Evolutionary conservation across 805 yeast species (phyloP).

Genomic region (Candida maesae): DNA sequence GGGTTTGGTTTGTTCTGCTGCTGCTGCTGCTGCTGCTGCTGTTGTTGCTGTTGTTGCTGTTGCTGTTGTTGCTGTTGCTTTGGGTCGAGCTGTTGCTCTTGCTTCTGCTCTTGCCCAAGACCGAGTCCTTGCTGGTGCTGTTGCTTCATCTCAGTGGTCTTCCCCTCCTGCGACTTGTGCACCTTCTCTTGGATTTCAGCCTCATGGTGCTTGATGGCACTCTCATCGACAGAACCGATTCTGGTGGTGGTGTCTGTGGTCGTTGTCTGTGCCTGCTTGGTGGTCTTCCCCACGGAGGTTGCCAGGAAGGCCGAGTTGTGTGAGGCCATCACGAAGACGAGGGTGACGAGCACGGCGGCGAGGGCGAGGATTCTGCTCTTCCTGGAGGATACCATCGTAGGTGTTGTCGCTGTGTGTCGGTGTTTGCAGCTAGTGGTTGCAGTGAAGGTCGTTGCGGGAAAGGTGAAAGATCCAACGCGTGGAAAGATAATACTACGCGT

Average conservation of each 20-base stretch:
- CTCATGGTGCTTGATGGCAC: constrained; percentile 37
- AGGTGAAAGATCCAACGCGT: too few species aligned
- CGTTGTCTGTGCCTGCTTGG: constrained; percentile 1
- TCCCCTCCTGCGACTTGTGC: constrained; percentile 10
- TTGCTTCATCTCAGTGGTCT: constrained; percentile 9
- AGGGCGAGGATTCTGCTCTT: constrained; percentile 39
- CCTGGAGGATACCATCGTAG: constrained; percentile 24
- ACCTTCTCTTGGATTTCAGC: constrained; percentile 25
- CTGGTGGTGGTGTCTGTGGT: constrained; percentile 15
- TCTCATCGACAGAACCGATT: constrained; percentile 38
- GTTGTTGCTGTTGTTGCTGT: too few species aligned
- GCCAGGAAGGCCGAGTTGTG: constrained; percentile 16
- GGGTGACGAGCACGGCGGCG: constrained; percentile 36
- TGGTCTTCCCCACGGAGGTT: background rate
- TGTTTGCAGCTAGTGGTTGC: too few species aligned
- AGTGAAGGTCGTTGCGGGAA: too few species aligned
- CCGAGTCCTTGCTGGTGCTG: background rate
- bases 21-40: too few species aligned
- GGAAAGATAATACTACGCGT: too few species aligned
- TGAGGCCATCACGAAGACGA: constrained; percentile 34
- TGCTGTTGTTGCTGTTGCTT: too few species aligned
- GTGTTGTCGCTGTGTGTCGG: background rate
- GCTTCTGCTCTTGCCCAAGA: too few species aligned
- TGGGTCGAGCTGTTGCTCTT: too few species aligned
- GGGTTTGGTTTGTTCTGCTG: background rate